Conservation (phyloP, 306 rosid genomes). For the Macrotyloma uniflorum region DNA sequence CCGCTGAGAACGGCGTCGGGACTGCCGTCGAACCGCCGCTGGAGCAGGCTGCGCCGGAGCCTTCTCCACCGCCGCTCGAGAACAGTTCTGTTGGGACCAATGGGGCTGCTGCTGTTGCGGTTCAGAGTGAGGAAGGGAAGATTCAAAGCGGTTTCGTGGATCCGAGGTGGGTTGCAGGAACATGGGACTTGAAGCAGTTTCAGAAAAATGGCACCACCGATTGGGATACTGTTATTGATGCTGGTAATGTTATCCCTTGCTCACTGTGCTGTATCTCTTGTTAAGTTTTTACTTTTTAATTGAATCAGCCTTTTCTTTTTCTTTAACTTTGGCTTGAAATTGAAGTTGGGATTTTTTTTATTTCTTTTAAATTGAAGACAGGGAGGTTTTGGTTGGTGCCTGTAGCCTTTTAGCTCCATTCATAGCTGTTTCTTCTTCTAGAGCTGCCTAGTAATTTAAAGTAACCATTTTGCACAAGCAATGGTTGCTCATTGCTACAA, state of each 20-base stretch:
- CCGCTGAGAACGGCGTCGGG: slow-evolving; percentile 61
- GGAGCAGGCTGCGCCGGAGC: slow-evolving; percentile 35
- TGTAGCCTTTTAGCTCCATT: background rate
- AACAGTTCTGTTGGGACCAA: slow-evolving; percentile 50
- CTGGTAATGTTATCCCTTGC: slow-evolving; percentile 59
- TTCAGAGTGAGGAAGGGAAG: slow-evolving; percentile 39
- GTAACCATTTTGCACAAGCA: background rate
- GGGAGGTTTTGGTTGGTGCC: background rate
- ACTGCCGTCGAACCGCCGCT: slow-evolving; percentile 41
- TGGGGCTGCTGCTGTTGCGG: slow-evolving; percentile 53
- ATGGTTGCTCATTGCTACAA: background rate
- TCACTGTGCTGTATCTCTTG: background rate
- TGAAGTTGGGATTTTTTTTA: background rate
- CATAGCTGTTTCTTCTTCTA: background rate
- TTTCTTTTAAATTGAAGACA: background rate
- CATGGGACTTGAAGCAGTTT: slow-evolving; percentile 97
- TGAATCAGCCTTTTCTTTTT: background rate
- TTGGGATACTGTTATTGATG: slow-evolving; percentile 98
- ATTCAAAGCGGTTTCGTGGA: slow-evolving; percentile 53
- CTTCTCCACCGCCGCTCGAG: slow-evolving; percentile 20
- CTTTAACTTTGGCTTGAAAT: background rate
- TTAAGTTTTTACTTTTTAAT: background rate
- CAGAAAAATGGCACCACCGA: slow-evolving; percentile 72
- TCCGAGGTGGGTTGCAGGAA: slow-evolving; percentile 79
- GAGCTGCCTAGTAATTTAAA: background rate